phyloP scores from a whole-genome alignment of 805 yeast species.

The Ogataea thermomethanolica region DNA sequence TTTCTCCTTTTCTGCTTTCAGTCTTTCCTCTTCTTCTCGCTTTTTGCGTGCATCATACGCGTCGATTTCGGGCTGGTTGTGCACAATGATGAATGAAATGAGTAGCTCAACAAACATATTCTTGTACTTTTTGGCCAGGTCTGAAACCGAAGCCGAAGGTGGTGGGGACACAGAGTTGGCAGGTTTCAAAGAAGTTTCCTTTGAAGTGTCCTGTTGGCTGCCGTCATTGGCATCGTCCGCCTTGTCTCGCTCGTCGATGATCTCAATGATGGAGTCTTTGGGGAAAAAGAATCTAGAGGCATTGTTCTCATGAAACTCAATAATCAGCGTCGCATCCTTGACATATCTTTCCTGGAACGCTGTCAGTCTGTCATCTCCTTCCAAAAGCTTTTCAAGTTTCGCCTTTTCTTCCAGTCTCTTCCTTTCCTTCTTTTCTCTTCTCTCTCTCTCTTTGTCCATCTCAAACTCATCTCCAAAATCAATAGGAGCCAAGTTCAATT shows the following conservation, averaged over 20 bases:
- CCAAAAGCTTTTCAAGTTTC: constrained; percentile 16
- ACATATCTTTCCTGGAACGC: constrained; percentile 74
- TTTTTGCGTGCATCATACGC: constrained; percentile 37
- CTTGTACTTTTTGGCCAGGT: constrained; percentile 15
- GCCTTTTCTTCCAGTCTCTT: constrained; percentile 21
- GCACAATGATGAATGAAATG: constrained; percentile 48
- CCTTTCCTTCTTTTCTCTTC: constrained; percentile 15
- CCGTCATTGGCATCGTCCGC: constrained; percentile 14
- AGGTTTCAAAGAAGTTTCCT: constrained; percentile 6
- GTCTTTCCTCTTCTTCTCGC: constrained; percentile 19
- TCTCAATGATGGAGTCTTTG: constrained; percentile 70
- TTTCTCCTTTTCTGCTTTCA: constrained; percentile 23
- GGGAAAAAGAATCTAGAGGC: constrained; percentile 74
- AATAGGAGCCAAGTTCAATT: constrained; percentile 12
- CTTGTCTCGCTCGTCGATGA: constrained; percentile 32
- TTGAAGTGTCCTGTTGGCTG: background rate
- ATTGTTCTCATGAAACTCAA: constrained; percentile 82
- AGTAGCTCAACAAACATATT: constrained; percentile 38
- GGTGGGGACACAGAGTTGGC: constrained; percentile 10
- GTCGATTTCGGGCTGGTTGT: constrained; percentile 47
- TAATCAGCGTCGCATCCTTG: constrained; percentile 66
- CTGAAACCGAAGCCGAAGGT: constrained; percentile 9
- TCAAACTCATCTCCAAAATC: constrained; percentile 17
- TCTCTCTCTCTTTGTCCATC: constrained; percentile 17
- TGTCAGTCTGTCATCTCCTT: constrained; percentile 58